Evolutionary conservation across 2,329 filamentous ascomycete species (phyloP), one percentile per base, ranked within the genome.

Genomic region (Sclerotinia borealis): DNA sequence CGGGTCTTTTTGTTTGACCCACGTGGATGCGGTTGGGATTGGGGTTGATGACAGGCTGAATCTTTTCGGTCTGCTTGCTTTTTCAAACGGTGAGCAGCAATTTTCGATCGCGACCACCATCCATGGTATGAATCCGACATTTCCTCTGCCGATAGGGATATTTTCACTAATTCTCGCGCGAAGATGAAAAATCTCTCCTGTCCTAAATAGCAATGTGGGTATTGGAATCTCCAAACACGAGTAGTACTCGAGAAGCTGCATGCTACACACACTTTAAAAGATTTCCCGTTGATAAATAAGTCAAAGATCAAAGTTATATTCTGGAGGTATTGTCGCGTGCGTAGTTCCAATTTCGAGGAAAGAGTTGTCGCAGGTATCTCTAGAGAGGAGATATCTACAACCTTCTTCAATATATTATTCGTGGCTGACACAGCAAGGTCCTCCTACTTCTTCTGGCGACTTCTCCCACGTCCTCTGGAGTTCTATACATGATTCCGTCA

Each of bases 381-480:
- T 15, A 10, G 9, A 22, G 19, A 9, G 39, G 39, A 56, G 41
- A 31, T 8, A 34, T 10, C 29, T n/a, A 56, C 39, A 34, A 43
- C 11, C 29, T 45, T 25, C 4, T 10, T 55, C 10, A 11, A n/a
- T 43, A 45, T 15, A 8, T 17, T 13, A 34, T 29, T 58, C 13
- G 39, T 45, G 22, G 11, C 1, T 34, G 1, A 34, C 15, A 45
- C 39, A 17, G 17, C 5, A 34, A 13, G 19, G 25, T 17, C 15
- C 22, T 37, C 19, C 36, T 37, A 52, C 43, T 58, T 25, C 15
- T 36, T 61, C 31, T 61, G 39, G 4, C 56, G 47, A 34, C 49
- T 64, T 37, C 63, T 64, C 25, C 58, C 63, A 10, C 63, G 45
- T 29, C n/a, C 58, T 25, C 15, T 25, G 17, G 55, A 27, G 22